phyloP scores from a whole-genome alignment of 257 asterid genomes.

The Striga asiatica region DNA sequence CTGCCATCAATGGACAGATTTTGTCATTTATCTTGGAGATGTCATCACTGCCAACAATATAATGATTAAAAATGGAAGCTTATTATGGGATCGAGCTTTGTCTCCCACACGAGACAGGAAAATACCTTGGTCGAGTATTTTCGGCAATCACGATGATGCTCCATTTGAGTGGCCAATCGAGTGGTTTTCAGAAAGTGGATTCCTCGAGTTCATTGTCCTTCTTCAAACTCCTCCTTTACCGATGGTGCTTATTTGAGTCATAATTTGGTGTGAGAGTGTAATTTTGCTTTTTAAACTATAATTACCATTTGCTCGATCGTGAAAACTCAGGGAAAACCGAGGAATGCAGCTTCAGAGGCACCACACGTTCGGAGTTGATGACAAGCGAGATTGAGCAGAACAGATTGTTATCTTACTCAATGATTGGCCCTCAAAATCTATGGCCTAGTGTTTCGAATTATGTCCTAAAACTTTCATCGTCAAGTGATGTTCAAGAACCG shows the following conservation, averaged over 20 bases:
- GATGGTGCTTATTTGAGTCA: conserved; percentile 15
- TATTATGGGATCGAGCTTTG: conserved; percentile 76
- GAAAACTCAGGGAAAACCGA: conserved; percentile 31
- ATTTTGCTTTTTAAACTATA: too few relatives aligned
- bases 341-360: conserved; percentile 65
- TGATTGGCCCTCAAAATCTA: conserved; percentile 40
- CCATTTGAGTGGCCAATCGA: conserved; percentile 85
- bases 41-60: conserved; percentile 77
- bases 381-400: conserved; percentile 33
- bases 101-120: conserved; percentile 60
- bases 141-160: conserved; percentile 93
- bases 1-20: conserved; percentile 43
- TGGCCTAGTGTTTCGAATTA: conserved; percentile 91
- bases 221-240: conserved; percentile 20
- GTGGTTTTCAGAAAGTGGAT: conserved; percentile 74
- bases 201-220: conserved; percentile 43
- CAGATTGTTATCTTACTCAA: conserved; percentile 36
- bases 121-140: conserved; percentile 67
- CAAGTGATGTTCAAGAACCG: conserved; percentile 23
- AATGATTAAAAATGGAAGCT: conserved; percentile 52
- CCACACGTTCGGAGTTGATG: conserved; percentile 63
- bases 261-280: neutral
- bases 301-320: too few relatives aligned
- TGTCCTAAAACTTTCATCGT: conserved; percentile 41
- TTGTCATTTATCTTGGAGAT: conserved; percentile 86